A percentile compares a stretch with the other conserved stretches of the same genome.
Evolutionary conservation across 495 filamentous ascomycete genomes (phyloP).

Genomic region (Aspergillus sclerotioniger): DNA sequence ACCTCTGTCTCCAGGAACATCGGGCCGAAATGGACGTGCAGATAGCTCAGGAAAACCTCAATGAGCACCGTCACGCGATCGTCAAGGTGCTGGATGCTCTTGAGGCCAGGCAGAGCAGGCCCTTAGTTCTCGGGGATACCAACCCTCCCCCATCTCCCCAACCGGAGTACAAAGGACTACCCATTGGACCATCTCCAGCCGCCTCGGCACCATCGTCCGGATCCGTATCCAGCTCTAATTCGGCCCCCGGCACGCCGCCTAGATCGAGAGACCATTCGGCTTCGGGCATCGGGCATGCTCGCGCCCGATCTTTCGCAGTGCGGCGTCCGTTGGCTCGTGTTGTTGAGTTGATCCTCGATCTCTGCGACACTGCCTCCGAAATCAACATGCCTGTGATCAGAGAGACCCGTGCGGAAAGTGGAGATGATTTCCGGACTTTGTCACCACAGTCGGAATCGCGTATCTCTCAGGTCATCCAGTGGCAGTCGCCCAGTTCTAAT

Average conservation of each 20-base stretch:
- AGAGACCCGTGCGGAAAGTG: constrained; percentile 63
- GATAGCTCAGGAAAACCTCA: constrained; percentile 85
- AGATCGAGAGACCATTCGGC: constrained; percentile 80
- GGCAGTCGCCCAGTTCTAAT: constrained; percentile 88
- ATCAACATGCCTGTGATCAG: constrained; percentile 92
- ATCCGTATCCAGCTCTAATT: constrained; percentile 60
- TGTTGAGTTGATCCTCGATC: constrained; percentile 88
- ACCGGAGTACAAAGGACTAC: constrained; percentile 87
- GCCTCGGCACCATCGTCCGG: constrained; percentile 56
- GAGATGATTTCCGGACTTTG: constrained; percentile 77
- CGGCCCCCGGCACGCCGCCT: constrained; percentile 66
- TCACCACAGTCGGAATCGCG: constrained; percentile 94
- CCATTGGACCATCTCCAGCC: constrained; percentile 68
- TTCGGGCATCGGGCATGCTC: constrained; percentile 66
- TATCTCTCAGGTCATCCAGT: constrained; percentile 88
- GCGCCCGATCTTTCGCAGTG: constrained; percentile 81
- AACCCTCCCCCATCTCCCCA: constrained; percentile 46
- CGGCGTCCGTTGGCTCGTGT: constrained; percentile 86
- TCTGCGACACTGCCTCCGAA: constrained; percentile 93
- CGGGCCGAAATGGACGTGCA: constrained; percentile 97
- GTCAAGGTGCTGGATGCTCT: constrained; percentile 92
- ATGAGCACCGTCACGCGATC: constrained; percentile 93
- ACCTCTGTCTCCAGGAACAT: constrained; percentile 93
- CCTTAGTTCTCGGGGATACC: constrained; percentile 58
- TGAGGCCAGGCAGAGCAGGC: constrained; percentile 73